Percentiles rank a stretch among this genome's conserved stretches.
Conservation (phyloP, 441 rosid genomes). For the Cnidoscolus chayamansa region DNA sequence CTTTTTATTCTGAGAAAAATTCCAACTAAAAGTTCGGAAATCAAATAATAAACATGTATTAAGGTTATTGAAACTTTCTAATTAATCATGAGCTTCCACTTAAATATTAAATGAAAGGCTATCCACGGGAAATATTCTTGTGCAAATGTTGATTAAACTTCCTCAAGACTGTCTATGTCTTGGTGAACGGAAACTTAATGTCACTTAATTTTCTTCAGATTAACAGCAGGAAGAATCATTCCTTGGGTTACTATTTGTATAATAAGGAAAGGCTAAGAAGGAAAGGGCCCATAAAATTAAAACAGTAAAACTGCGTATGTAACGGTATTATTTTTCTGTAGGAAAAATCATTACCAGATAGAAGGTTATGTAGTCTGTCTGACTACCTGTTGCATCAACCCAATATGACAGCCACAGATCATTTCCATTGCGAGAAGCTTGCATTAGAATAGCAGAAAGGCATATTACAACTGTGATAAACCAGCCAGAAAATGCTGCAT, state of each 20-base stretch:
- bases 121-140: not conserved
- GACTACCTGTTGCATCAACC: slow-evolving; percentile 74
- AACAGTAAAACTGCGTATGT: slow-evolving; percentile 36
- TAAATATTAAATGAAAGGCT: not conserved
- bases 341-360: slow-evolving; percentile 56
- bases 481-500: slow-evolving; percentile 82
- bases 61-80: not conserved
- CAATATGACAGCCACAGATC: slow-evolving; percentile 96
- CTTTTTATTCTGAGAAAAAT: not conserved
- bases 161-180: not conserved
- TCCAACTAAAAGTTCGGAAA: not conserved
- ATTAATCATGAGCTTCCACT: not conserved
- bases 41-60: not conserved
- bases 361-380: slow-evolving; percentile 51
- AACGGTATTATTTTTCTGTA: not conserved
- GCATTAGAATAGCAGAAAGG: slow-evolving; percentile 86
- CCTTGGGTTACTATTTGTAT: not conserved
- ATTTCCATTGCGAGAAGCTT: slow-evolving; percentile 93
- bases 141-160: not conserved
- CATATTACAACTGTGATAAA: slow-evolving; percentile 57
- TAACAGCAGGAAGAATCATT: not conserved
- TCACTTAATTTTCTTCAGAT: not conserved
- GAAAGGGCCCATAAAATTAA: not conserved
- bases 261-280: not conserved
- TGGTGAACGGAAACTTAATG: not conserved